These are phyloP conservation scores for Plasmodium blacklocki DNA, from an alignment of 169 alveolate species.

Conservation along the genomic window DNA sequence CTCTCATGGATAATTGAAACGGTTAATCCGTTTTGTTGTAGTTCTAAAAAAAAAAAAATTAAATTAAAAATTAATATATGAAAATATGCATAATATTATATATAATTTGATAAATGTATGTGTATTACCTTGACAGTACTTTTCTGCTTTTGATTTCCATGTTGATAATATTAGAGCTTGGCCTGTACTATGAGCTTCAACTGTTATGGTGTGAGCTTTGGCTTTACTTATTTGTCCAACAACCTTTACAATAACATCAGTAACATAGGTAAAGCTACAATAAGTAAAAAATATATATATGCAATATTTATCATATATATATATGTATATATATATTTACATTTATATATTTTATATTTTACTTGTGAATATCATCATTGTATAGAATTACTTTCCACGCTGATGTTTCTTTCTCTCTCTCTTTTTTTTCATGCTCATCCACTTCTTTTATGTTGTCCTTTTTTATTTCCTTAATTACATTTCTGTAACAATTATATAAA, in stretches of 20 bases:
- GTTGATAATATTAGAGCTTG: slow-evolving; percentile 85
- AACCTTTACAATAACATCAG: slow-evolving; percentile 83
- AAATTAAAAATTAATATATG: not conserved
- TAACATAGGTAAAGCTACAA: slow-evolving; percentile 84
- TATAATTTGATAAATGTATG: not conserved
- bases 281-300: not conserved
- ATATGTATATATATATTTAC: slow-evolving; percentile 2
- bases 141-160: slow-evolving; percentile 86
- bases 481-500: slow-evolving; percentile 16
- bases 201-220: slow-evolving; percentile 87
- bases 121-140: slow-evolving; percentile 77
- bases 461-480: slow-evolving; percentile 60
- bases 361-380: slow-evolving; percentile 91
- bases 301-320: not conserved
- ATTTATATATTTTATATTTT: slow-evolving; percentile 6
- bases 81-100: not conserved
- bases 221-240: slow-evolving; percentile 86
- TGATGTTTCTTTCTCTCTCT: slow-evolving; percentile 79
- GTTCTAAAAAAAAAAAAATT: slow-evolving; percentile 23
- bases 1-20: slow-evolving; percentile 77
- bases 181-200: slow-evolving; percentile 89
- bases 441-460: slow-evolving; percentile 60
- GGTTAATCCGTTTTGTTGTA: slow-evolving; percentile 71
- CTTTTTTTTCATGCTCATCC: slow-evolving; percentile 75
- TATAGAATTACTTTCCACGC: slow-evolving; percentile 90